phyloP scores from a whole-genome alignment of 169 alveolate genomes.

The Toxoplasma gondii region DNA sequence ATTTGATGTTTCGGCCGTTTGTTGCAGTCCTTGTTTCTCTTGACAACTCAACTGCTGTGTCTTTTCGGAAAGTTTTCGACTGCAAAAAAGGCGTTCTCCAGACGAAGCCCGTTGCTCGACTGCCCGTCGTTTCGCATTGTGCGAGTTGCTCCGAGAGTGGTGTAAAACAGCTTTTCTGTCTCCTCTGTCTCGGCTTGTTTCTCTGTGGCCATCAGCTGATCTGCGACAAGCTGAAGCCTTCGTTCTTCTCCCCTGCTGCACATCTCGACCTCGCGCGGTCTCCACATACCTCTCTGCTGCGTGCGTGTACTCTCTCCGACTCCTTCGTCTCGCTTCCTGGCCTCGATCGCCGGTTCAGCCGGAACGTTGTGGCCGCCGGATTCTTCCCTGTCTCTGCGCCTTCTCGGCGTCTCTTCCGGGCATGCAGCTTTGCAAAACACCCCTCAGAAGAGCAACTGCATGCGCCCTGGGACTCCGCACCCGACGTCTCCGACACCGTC shows the following conservation, averaged over 20 bases:
- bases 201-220: not conserved
- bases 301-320: not conserved
- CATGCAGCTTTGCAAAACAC: not conserved
- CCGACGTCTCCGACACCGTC: not conserved
- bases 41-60: no score
- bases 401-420: not conserved
- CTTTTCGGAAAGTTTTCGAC: no score
- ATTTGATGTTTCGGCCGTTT: no score
- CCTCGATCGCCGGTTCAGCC: not conserved
- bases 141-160: no score
- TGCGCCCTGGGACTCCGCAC: not conserved
- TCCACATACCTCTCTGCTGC: conserved; percentile 5
- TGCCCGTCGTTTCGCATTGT: no score
- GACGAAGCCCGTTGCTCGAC: no score
- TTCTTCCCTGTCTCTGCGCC: not conserved
- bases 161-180: no score
- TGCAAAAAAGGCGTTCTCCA: no score
- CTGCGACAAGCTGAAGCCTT: not conserved
- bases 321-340: not conserved
- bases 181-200: not conserved
- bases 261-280: not conserved
- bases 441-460: not conserved
- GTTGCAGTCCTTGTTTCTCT: no score
- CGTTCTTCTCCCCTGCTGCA: not conserved
- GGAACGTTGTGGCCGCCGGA: conserved; percentile 28